Evolutionary conservation across 768 basidiomycete genomes (phyloP).

Genomic region (Leccinellum albellum): DNA sequence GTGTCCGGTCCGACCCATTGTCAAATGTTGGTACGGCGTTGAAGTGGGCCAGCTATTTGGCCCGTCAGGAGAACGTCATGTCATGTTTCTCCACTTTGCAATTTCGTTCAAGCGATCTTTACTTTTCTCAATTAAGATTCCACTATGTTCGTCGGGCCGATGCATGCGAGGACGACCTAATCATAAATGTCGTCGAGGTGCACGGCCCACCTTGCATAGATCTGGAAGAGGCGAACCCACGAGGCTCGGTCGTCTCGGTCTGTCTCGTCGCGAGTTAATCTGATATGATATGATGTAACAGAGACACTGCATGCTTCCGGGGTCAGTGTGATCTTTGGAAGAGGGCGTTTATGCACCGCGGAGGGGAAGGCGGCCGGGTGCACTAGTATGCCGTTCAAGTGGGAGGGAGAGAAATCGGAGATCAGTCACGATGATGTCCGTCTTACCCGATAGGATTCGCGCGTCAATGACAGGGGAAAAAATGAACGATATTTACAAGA

Average conservation of each 20-base stretch:
- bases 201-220: not conserved
- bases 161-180: not conserved
- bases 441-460: not conserved
- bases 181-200: not conserved
- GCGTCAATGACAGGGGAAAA: not conserved
- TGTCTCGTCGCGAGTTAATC: not conserved
- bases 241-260: not conserved
- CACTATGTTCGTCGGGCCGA: not conserved
- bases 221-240: not conserved
- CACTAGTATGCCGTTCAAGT: not conserved
- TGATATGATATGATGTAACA: not conserved
- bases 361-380: not conserved
- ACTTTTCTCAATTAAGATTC: not conserved
- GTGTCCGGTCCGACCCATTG: not conserved
- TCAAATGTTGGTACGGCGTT: not conserved
- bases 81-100: not conserved
- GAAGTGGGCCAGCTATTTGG: not conserved
- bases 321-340: not conserved
- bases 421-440: not conserved
- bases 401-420: not conserved
- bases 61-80: not conserved
- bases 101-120: not conserved
- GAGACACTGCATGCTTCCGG: not conserved
- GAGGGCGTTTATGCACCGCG: not conserved
- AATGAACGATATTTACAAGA: not conserved